These are phyloP conservation scores for Boletus tomentosulus DNA, from an alignment of 768 basidiomycete species.

Conservation along the genomic window DNA sequence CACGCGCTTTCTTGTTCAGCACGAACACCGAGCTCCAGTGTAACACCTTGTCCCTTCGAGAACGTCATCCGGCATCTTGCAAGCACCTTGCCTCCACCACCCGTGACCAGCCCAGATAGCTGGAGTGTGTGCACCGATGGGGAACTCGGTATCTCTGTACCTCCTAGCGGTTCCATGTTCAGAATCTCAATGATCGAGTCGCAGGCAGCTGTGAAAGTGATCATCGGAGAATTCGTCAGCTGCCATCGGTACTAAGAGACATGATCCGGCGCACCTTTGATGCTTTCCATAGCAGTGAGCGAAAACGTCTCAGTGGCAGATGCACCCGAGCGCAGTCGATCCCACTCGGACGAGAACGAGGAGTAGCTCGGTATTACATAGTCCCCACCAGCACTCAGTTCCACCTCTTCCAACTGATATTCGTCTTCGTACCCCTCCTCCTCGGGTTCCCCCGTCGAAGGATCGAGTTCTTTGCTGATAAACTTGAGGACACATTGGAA, in stretches of 20 bases:
- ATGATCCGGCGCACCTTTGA: constrained; percentile 67
- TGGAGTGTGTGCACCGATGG: constrained; percentile 92
- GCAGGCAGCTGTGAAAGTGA: constrained; percentile 82
- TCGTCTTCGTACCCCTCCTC: constrained; percentile 99
- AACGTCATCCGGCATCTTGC: constrained; percentile 95
- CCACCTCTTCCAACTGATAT: constrained; percentile 95
- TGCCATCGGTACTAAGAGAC: constrained; percentile 5
- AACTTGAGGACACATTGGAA: constrained; percentile 93
- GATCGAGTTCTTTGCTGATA: constrained; percentile 95
- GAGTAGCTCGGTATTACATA: constrained; percentile 95
- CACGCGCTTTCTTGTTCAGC: constrained; percentile 89
- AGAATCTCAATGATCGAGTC: constrained; percentile 94
- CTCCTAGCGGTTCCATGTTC: constrained; percentile 95
- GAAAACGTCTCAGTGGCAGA: constrained; percentile 90
- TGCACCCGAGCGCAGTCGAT: constrained; percentile 74
- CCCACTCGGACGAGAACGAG: constrained; percentile 94
- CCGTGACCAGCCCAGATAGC: constrained; percentile 83
- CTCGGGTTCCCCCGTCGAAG: constrained; percentile 91
- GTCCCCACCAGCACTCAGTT: constrained; percentile 87
- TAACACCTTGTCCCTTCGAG: constrained; percentile 85
- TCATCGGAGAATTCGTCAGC: constrained; percentile 11
- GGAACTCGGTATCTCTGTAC: constrained; percentile 77
- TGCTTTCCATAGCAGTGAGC: constrained; percentile 84
- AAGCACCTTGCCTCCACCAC: constrained; percentile 95
- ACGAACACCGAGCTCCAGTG: constrained; percentile 84